Percentiles rank a stretch among this genome's conserved stretches.
Conservation (phyloP, 805 yeast species). For the Dipodascus geniculatus region DNA sequence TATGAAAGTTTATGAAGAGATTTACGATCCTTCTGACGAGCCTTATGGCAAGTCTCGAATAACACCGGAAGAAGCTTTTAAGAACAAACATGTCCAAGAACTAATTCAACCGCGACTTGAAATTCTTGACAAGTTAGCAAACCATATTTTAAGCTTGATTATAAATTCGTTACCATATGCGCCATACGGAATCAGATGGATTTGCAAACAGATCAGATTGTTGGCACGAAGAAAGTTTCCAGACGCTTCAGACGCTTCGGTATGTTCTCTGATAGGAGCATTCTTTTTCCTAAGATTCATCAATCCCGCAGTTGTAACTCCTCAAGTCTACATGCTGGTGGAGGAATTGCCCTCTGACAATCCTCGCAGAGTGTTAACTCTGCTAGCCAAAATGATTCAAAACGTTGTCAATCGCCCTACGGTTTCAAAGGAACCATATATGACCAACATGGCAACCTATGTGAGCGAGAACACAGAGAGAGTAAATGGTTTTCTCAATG, state of each 20-base stretch:
- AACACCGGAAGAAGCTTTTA: conserved; percentile 21
- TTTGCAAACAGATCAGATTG: conserved; percentile 53
- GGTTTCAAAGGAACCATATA: conserved; percentile 38
- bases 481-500: conserved; percentile 23
- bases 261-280: conserved; percentile 52
- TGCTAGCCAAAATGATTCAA: conserved; percentile 75
- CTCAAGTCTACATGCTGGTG: conserved; percentile 44
- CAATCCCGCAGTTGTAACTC: conserved; percentile 86
- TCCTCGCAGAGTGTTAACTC: conserved; percentile 58
- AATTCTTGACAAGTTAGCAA: conserved; percentile 17
- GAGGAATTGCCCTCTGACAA: conserved; percentile 27
- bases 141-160: conserved; percentile 39
- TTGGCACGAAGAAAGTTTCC: conserved; percentile 50
- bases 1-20: conserved; percentile 22
- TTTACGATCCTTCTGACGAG: conserved; percentile 14
- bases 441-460: conserved; percentile 19
- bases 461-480: conserved; percentile 21
- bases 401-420: conserved; percentile 77
- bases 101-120: conserved; percentile 21
- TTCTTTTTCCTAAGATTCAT: conserved; percentile 70
- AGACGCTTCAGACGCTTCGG: conserved; percentile 32
- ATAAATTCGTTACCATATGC: conserved; percentile 40
- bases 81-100: conserved; percentile 21
- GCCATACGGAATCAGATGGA: conserved; percentile 61
- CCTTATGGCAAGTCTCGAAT: conserved; percentile 12